Conservation (phyloP, 1,284 basidiomycete genomes). For the Apiotrichum laibachii region DNA sequence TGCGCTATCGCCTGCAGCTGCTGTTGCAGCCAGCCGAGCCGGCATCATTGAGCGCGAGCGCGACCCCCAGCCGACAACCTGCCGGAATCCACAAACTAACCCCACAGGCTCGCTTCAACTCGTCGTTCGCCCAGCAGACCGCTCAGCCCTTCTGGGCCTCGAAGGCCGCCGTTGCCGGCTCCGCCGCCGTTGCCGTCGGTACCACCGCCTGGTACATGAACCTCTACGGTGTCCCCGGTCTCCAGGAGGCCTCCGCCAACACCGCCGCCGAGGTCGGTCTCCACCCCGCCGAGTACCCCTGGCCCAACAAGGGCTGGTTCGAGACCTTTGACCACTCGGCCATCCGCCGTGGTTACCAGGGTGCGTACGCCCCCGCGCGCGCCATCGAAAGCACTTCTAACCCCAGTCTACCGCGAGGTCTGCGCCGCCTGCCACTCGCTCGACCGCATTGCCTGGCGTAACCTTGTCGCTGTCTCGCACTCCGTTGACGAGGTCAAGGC, state of each 20-base stretch:
- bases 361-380: slow-evolving; percentile 26
- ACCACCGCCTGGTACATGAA: slow-evolving; percentile 95
- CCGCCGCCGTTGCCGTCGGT: slow-evolving; percentile 75
- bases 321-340: slow-evolving; percentile 91
- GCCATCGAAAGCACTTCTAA: neutral
- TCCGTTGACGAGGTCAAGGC: slow-evolving; percentile 85
- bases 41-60: too few species aligned
- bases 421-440: slow-evolving; percentile 99
- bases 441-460: slow-evolving; percentile 99
- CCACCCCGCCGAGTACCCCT: slow-evolving; percentile 83
- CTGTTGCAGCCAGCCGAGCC: too few species aligned
- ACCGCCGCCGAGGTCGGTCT: slow-evolving; percentile 90
- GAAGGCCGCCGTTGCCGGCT: slow-evolving; percentile 71
- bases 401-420: slow-evolving; percentile 90
- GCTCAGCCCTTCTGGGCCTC: slow-evolving; percentile 55
- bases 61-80: too few species aligned
- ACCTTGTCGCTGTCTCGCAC: slow-evolving; percentile 97
- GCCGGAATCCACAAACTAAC: neutral
- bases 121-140: slow-evolving; percentile 25
- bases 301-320: slow-evolving; percentile 82
- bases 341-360: slow-evolving; percentile 93
- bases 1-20: too few species aligned
- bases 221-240: slow-evolving; percentile 76
- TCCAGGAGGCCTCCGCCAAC: slow-evolving; percentile 84
- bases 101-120: slow-evolving; percentile 36